Percentiles rank a stretch among this genome's conserved stretches.
phyloP scores from a whole-genome alignment of 1,139 yeast genomes.

The Kodamaea sp. region DNA sequence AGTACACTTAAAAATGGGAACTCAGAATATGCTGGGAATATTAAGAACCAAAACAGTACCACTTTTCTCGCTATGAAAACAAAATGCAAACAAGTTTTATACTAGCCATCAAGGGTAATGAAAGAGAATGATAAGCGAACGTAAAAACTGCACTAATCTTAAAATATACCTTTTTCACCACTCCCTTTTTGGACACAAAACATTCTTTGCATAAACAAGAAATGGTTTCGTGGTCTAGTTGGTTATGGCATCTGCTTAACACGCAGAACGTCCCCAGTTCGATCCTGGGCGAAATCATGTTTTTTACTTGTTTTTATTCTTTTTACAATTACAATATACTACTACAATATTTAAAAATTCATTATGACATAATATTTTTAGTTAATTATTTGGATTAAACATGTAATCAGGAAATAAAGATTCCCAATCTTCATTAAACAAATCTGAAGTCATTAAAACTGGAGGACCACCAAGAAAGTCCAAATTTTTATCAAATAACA shows the following conservation, averaged over 20 bases:
- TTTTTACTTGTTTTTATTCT: constrained; percentile 13
- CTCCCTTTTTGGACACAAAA: no score
- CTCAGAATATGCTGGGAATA: no score
- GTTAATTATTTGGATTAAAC: constrained; percentile 13
- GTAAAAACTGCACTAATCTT: no score
- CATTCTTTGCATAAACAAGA: constrained; percentile 4
- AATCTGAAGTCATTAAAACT: constrained; percentile 49
- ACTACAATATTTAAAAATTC: background rate
- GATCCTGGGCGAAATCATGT: constrained; percentile 99
- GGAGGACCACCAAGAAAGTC: constrained; percentile 54
- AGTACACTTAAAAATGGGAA: no score
- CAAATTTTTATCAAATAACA: constrained; percentile 25
- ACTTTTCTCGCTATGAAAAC: no score
- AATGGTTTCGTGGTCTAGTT: constrained; percentile 81
- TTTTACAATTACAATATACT: background rate
- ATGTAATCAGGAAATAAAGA: constrained; percentile 43
- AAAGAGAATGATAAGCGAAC: no score
- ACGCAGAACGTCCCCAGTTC: constrained; percentile 99
- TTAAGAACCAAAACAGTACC: no score
- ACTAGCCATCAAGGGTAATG: no score
- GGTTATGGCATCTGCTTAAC: constrained; percentile 99
- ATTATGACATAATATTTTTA: background rate
- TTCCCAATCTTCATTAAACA: constrained; percentile 51
- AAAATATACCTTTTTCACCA: no score
- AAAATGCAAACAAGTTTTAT: no score